These are phyloP conservation scores for Pleurozium schreberi DNA, from an alignment of 225 moss, liverwort and hornwort genomes.

Conservation along the genomic window DNA sequence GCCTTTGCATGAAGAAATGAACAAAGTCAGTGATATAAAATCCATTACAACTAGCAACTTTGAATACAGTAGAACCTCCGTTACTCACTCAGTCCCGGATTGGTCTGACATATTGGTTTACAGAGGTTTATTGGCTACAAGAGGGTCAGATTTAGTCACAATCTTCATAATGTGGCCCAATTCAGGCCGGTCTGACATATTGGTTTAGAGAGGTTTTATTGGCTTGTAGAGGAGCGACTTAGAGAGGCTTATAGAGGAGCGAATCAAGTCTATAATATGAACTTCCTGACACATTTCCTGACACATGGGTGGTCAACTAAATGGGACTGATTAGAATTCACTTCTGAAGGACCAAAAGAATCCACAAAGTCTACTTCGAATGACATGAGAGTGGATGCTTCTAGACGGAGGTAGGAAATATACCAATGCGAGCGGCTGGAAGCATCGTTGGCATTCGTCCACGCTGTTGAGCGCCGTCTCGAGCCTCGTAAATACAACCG, in stretches of 20 bases:
- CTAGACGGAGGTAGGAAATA: neutral
- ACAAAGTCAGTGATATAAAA: neutral
- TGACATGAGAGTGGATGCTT: neutral
- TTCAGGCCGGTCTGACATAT: no score
- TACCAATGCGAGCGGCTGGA: slow-evolving; percentile 65
- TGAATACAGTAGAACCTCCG: no score
- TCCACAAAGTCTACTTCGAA: neutral
- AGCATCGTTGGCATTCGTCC: slow-evolving; percentile 50
- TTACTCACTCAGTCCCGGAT: no score
- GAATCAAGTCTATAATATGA: neutral
- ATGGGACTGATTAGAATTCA: neutral
- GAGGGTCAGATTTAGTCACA: no score
- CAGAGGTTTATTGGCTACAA: no score
- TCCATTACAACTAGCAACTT: neutral
- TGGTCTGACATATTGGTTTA: no score
- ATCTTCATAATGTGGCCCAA: no score
- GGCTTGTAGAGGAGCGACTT: no score
- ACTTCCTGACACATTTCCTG: no score
- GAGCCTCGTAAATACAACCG: slow-evolving; percentile 36
- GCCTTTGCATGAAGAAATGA: neutral
- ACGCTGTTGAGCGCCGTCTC: slow-evolving; percentile 42
- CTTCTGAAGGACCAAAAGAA: neutral
- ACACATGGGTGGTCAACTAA: neutral
- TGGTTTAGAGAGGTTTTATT: no score
- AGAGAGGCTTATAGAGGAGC: no score